A percentile compares a stretch with the other conserved stretches of the same genome.
Evolutionary conservation across 228 moss, liverwort and hornwort species (phyloP).

Genomic region (Sphagnum fallax): DNA sequence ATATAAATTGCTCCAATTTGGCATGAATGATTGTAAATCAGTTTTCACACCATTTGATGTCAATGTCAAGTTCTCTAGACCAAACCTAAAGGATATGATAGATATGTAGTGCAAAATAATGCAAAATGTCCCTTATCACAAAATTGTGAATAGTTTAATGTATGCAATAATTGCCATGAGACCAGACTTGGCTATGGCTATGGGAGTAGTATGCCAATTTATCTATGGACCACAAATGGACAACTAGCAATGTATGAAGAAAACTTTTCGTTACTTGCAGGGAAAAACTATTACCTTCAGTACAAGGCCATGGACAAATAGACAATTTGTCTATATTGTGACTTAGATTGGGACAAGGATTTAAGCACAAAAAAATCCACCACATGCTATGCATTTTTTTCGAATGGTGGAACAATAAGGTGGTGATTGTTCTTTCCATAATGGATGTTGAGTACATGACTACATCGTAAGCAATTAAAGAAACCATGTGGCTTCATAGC

Average conservation of each 20-base stretch:
- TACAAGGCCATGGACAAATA: neutral
- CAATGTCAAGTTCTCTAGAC: neutral
- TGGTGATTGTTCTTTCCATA: neutral
- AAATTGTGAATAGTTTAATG: neutral
- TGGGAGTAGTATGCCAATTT: neutral
- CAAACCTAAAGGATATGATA: neutral
- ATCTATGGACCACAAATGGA: neutral
- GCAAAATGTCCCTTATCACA: neutral
- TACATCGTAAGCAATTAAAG: neutral
- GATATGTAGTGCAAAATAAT: neutral
- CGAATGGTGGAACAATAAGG: neutral
- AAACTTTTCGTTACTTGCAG: neutral
- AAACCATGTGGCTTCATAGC: conserved; percentile 1
- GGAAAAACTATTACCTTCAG: neutral
- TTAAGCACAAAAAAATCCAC: neutral
- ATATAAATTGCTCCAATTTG: neutral
- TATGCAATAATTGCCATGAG: neutral
- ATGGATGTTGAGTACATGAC: conserved; percentile 3
- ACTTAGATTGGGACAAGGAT: neutral
- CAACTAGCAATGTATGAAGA: neutral
- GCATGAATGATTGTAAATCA: neutral
- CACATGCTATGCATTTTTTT: neutral
- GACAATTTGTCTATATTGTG: neutral
- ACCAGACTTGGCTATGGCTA: neutral
- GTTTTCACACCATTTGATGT: neutral